A percentile compares a stretch with the other conserved stretches of the same genome.
These are phyloP conservation scores for Cyberlindnera nakhonratchasimensis DNA, from an alignment of 805 yeast species.

Conservation along the genomic window DNA sequence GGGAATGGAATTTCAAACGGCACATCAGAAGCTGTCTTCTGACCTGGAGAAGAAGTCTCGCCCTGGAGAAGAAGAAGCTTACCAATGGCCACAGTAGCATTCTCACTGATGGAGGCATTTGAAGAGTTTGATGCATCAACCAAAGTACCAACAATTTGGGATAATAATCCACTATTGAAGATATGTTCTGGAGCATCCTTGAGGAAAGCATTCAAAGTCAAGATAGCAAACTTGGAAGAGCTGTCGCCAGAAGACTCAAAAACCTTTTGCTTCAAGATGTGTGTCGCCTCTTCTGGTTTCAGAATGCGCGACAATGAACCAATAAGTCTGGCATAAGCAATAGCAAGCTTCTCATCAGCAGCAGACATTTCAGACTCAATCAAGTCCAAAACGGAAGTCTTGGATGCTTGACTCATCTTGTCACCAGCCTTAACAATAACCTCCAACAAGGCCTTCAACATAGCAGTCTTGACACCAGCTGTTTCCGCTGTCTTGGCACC, in stretches of 20 bases:
- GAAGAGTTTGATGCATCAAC: conserved; percentile 39
- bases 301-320: conserved; percentile 74
- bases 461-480: conserved; percentile 75
- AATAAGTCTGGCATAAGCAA: conserved; percentile 72
- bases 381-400: conserved; percentile 60
- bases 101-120: conserved; percentile 60
- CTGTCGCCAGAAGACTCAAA: conserved; percentile 44
- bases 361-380: conserved; percentile 66
- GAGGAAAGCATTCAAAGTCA: conserved; percentile 76
- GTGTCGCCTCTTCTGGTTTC: conserved; percentile 58
- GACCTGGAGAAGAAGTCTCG: conserved; percentile 36
- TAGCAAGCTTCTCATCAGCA: conserved; percentile 58
- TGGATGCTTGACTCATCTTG: conserved; percentile 72
- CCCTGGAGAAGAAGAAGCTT: conserved; percentile 60
- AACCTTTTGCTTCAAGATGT: conserved; percentile 57
- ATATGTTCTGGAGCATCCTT: conserved; percentile 70
- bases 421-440: conserved; percentile 78
- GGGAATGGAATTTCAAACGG: conserved; percentile 43
- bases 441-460: conserved; percentile 79
- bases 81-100: conserved; percentile 77
- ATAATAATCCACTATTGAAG: conserved; percentile 47
- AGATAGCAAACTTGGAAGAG: conserved; percentile 58
- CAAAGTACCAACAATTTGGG: conserved; percentile 49
- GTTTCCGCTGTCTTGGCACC: conserved; percentile 69
- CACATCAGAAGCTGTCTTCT: conserved; percentile 25